phyloP scores from a whole-genome alignment of 1,284 basidiomycete genomes.

The Butyriboletus appendiculatus region DNA sequence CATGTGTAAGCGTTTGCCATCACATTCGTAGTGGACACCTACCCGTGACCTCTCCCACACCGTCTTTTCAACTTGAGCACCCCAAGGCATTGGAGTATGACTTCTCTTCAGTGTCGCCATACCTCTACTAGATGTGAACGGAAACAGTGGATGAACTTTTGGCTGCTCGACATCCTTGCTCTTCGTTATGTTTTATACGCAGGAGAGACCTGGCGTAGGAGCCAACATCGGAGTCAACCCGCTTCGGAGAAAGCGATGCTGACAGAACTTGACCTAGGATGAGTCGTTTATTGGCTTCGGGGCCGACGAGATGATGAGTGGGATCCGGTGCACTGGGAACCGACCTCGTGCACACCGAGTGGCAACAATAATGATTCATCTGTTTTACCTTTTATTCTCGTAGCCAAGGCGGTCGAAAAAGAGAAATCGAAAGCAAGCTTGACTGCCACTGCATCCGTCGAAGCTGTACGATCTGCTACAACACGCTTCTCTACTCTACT shows the following conservation, averaged over 20 bases:
- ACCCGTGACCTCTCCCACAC: constrained; percentile 20
- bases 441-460: no score
- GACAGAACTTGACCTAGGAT: constrained; percentile 10
- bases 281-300: constrained; percentile 6
- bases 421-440: background rate
- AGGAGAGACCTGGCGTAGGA: background rate
- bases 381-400: background rate
- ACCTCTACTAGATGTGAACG: background rate
- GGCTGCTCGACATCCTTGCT: background rate
- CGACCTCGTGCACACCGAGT: background rate
- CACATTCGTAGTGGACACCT: background rate
- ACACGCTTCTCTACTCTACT: no score
- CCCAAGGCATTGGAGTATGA: constrained; percentile 15
- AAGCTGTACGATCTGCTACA: no score
- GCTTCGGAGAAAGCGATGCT: background rate
- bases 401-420: background rate
- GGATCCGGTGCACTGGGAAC: background rate
- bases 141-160: background rate
- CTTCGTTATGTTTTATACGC: constrained; percentile 15
- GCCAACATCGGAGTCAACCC: constrained; percentile 10
- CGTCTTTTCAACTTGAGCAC: constrained; percentile 5
- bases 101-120: constrained; percentile 26
- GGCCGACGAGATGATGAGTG: background rate
- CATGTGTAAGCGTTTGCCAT: constrained; percentile 5
- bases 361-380: no score